These are phyloP conservation scores for Lipomyces spencermartinsiae DNA, from an alignment of 805 yeast species.

Conservation along the genomic window DNA sequence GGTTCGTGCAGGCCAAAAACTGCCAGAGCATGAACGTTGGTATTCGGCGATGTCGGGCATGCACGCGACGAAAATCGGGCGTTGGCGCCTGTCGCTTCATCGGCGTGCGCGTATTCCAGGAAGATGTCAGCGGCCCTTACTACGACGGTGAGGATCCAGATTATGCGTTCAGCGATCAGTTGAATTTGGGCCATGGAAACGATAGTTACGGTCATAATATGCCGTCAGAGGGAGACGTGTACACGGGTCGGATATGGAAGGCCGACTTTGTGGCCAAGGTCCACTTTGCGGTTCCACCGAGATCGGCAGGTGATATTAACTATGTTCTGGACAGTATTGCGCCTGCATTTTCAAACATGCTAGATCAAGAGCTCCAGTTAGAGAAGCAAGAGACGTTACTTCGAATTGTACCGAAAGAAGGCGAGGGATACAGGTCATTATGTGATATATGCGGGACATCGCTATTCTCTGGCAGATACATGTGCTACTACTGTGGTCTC, in stretches of 20 bases:
- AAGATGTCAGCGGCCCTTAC: constrained; percentile 26
- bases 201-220: not conserved
- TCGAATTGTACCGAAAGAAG: constrained; percentile 31
- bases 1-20: constrained; percentile 31
- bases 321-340: constrained; percentile 27
- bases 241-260: constrained; percentile 8
- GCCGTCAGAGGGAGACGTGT: constrained; percentile 4
- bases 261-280: constrained; percentile 1
- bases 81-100: constrained; percentile 38
- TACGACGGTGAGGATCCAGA: constrained; percentile 30
- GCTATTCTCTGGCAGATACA: constrained; percentile 30
- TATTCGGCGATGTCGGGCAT: constrained; percentile 34
- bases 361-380: constrained; percentile 23
- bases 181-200: not conserved
- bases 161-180: constrained; percentile 26
- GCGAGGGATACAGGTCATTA: constrained; percentile 32
- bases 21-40: constrained; percentile 32
- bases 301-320: constrained; percentile 11
- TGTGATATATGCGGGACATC: constrained; percentile 36
- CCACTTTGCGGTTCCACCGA: constrained; percentile 22
- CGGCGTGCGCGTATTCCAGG: constrained; percentile 32
- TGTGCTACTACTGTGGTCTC: constrained; percentile 37
- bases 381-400: constrained; percentile 20
- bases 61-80: constrained; percentile 37
- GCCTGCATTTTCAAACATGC: constrained; percentile 11